Percentiles rank a stretch among this genome's conserved stretches.
Conservation (phyloP, 257 asterid species). For the Echites panduratus region DNA sequence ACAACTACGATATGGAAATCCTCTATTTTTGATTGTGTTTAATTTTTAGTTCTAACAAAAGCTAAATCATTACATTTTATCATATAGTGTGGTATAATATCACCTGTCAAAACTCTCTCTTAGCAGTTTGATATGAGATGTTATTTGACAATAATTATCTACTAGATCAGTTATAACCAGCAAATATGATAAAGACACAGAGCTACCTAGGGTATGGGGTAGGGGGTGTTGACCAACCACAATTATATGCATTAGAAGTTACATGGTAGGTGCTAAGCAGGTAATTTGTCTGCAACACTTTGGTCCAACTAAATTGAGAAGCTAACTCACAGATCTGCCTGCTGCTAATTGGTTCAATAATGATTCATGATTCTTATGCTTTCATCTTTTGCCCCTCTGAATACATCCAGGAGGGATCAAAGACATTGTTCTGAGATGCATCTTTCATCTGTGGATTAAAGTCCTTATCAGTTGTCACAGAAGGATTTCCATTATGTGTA, state of each 20-base stretch:
- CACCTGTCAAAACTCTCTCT: neutral
- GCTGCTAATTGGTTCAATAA: neutral
- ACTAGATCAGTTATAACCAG: neutral
- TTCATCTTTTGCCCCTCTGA: neutral
- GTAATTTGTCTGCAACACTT: neutral
- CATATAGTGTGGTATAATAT: neutral
- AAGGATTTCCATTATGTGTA: neutral
- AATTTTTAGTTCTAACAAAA: neutral
- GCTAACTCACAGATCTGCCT: neutral
- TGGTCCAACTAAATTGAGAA: neutral
- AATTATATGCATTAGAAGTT: neutral
- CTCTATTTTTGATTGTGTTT: neutral
- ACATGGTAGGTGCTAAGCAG: conserved; percentile 2
- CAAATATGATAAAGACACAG: neutral
- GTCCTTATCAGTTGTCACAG: neutral
- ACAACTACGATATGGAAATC: neutral
- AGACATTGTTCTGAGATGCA: neutral
- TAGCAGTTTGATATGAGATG: neutral
- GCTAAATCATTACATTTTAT: neutral
- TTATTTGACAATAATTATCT: neutral
- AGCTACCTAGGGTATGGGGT: no score
- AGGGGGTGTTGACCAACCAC: neutral
- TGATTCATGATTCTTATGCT: neutral
- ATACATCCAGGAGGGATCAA: neutral
- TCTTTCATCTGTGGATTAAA: neutral